These are phyloP conservation scores for Penicillium sp. DNA, from an alignment of 2,329 filamentous ascomycete genomes.

Conservation along the genomic window DNA sequence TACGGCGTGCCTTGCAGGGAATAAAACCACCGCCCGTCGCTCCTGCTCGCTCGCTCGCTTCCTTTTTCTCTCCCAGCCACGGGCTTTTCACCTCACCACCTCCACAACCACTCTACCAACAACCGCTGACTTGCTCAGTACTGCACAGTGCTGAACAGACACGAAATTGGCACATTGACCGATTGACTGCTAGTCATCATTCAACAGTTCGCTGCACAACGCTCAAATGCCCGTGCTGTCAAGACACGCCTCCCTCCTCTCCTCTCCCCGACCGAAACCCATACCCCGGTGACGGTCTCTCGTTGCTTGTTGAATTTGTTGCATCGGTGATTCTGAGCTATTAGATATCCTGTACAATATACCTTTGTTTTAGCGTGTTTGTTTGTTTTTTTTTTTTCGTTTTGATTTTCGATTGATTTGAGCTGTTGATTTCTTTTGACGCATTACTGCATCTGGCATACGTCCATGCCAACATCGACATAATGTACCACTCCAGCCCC, in stretches of 20 bases:
- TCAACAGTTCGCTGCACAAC: constrained; percentile 22
- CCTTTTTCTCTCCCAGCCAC: constrained; percentile 12
- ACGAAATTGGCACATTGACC: neutral
- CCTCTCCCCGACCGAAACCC: constrained; percentile 39
- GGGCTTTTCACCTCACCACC: constrained; percentile 5
- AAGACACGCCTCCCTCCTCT: constrained; percentile 34
- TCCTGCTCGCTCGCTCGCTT: constrained; percentile 1
- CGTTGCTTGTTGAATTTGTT: constrained; percentile 13
- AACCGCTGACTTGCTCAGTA: neutral
- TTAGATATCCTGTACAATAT: constrained; percentile 46
- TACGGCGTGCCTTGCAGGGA: constrained; percentile 4
- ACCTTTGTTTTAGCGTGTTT: constrained; percentile 20
- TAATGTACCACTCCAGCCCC: constrained; percentile 47
- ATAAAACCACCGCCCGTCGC: constrained; percentile 9
- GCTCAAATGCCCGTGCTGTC: constrained; percentile 45
- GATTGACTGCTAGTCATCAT: too few relatives aligned
- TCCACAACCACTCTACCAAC: neutral
- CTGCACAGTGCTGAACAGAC: neutral
- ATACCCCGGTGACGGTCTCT: constrained; percentile 42
- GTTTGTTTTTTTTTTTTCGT: constrained; percentile 16
- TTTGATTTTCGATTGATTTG: constrained; percentile 9
- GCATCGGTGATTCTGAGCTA: constrained; percentile 30
- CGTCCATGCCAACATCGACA: constrained; percentile 29
- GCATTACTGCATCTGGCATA: constrained; percentile 15
- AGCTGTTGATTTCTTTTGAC: constrained; percentile 14